A percentile compares a stretch with the other conserved stretches of the same genome.
Conservation (phyloP, 2,329 filamentous ascomycete genomes). For the Septoria linicola region DNA sequence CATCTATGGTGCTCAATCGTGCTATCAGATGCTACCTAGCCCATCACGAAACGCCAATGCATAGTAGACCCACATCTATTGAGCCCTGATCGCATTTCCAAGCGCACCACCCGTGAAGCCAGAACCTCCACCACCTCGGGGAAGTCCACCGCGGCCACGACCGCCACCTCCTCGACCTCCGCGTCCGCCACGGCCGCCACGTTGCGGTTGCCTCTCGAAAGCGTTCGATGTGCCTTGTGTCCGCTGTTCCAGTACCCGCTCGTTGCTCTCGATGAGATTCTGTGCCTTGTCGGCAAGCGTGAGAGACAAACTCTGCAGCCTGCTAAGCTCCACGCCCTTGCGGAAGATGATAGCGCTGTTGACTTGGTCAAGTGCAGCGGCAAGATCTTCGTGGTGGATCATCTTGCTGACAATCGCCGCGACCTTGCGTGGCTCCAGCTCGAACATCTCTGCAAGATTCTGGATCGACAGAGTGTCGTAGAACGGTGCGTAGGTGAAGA, state of each 20-base stretch:
- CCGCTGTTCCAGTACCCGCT: conserved; percentile 93
- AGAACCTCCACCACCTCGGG: conserved; percentile 72
- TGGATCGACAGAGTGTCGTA: conserved; percentile 92
- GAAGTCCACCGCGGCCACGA: conserved; percentile 54
- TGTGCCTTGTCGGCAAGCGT: conserved; percentile 96
- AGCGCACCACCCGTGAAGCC: conserved; percentile 80
- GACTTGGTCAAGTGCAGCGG: conserved; percentile 94
- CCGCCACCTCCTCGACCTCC: conserved; percentile 62
- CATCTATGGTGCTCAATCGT: conserved; percentile 5
- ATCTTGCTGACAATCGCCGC: conserved; percentile 96
- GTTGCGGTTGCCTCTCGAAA: conserved; percentile 86
- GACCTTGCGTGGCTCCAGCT: conserved; percentile 86
- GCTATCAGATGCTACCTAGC: conserved; percentile 6
- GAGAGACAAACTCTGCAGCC: conserved; percentile 90
- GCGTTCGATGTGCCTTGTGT: conserved; percentile 94
- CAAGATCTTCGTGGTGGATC: conserved; percentile 98
- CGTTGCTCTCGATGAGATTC: conserved; percentile 92
- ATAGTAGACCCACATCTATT: conserved; percentile 30
- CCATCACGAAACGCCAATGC: conserved; percentile 18
- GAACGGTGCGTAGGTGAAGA: conserved; percentile 99
- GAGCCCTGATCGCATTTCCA: conserved; percentile 57
- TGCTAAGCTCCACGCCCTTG: conserved; percentile 96
- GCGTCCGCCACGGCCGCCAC: conserved; percentile 65
- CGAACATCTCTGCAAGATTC: conserved; percentile 91
- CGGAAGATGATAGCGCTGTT: conserved; percentile 97